These are phyloP conservation scores for Ceratocystis cacaofunesta DNA, from an alignment of 2,329 filamentous ascomycete genomes.

Conservation along the genomic window DNA sequence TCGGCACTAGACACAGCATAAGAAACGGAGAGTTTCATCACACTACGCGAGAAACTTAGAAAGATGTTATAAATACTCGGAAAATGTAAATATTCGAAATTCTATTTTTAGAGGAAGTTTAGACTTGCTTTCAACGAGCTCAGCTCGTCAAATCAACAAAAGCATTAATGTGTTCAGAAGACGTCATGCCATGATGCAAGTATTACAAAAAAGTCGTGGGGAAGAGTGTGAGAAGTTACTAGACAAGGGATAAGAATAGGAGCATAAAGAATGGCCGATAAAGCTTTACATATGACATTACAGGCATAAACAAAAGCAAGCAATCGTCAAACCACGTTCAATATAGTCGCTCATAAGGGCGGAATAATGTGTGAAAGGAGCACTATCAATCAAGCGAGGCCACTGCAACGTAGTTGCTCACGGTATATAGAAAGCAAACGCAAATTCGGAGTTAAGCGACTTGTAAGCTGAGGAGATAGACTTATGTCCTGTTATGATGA, in stretches of 20 bases:
- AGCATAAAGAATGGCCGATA: too few relatives aligned
- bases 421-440: not conserved
- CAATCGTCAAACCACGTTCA: not conserved
- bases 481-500: not conserved
- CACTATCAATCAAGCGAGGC: not conserved
- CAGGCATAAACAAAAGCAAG: not conserved
- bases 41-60: not conserved
- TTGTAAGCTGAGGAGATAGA: not conserved
- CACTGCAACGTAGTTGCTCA: not conserved
- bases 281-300: not conserved
- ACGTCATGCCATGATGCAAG: not conserved
- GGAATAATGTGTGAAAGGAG: not conserved
- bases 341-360: not conserved
- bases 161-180: not conserved
- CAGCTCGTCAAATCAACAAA: not conserved
- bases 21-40: not conserved
- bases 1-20: too few relatives aligned
- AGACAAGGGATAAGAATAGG: too few relatives aligned
- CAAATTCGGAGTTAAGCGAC: not conserved
- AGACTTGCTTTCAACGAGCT: not conserved
- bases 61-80: not conserved
- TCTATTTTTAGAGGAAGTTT: not conserved
- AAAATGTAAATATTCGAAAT: not conserved
- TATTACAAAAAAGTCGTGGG: not conserved
- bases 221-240: not conserved